These are phyloP conservation scores for Raffaelea ambrosiae DNA, from an alignment of 2,329 filamentous ascomycete species.

Conservation along the genomic window DNA sequence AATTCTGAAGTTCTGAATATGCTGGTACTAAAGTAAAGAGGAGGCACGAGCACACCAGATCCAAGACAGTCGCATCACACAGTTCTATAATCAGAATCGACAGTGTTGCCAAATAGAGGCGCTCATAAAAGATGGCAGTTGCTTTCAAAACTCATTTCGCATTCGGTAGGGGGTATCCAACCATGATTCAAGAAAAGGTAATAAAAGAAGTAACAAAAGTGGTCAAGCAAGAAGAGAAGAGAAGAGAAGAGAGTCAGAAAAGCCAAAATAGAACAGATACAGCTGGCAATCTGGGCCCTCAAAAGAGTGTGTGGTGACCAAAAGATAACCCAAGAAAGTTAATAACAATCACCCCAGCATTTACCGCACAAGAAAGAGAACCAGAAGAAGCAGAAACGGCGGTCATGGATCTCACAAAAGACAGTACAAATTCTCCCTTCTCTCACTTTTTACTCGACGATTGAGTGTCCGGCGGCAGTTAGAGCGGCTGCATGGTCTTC, in stretches of 20 bases:
- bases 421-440: too few species aligned
- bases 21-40: too few species aligned
- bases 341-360: too few species aligned
- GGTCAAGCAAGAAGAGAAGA: background rate
- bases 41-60: too few species aligned
- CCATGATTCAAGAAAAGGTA: background rate
- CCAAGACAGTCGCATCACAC: too few species aligned
- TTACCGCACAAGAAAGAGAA: too few species aligned
- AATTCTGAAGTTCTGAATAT: too few species aligned
- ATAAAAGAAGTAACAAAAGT: background rate
- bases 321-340: background rate
- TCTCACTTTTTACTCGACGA: conserved; percentile 8
- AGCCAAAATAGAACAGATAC: background rate
- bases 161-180: conserved; percentile 5
- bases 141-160: background rate
- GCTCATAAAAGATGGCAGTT: background rate
- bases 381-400: too few species aligned
- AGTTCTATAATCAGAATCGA: too few species aligned
- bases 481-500: conserved; percentile 21
- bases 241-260: too few species aligned
- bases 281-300: background rate
- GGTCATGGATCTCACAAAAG: too few species aligned
- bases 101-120: background rate
- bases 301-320: too few species aligned
- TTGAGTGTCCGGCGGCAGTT: background rate